A percentile compares a stretch with the other conserved stretches of the same genome.
These are phyloP conservation scores for Quercus wislizeni DNA, from an alignment of 306 rosid species.

Conservation along the genomic window DNA sequence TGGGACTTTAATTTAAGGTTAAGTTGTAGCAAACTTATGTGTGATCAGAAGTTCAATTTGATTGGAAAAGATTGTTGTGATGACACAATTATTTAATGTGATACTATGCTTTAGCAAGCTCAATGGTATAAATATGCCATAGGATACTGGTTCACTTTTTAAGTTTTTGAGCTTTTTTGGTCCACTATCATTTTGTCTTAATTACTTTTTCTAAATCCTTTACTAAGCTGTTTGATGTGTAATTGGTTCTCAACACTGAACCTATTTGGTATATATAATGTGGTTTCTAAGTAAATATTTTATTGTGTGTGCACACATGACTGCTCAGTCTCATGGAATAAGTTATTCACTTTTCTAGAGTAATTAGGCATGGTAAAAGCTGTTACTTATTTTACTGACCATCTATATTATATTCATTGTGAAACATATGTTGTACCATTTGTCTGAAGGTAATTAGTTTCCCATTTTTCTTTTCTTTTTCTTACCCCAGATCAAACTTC, in stretches of 20 bases:
- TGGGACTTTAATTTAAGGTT: neutral
- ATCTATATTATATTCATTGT: neutral
- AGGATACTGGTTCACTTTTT: neutral
- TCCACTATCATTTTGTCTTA: neutral
- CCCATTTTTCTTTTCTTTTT: constrained; percentile 3
- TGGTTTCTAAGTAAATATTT: neutral
- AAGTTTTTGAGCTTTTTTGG: neutral
- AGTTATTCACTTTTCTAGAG: neutral
- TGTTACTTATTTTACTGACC: neutral
- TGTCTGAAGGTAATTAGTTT: neutral
- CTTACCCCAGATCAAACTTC: constrained; percentile 71
- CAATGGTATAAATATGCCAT: neutral
- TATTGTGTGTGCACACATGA: neutral
- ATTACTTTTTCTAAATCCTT: neutral
- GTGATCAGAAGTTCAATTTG: neutral
- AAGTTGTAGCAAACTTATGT: neutral
- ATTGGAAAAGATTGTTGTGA: neutral
- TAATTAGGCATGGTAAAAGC: neutral
- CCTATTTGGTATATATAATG: neutral
- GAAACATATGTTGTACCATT: constrained; percentile 19
- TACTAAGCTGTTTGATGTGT: neutral
- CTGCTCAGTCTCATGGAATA: neutral
- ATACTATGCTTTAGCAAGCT: neutral
- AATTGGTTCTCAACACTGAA: neutral
- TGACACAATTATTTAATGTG: neutral